Conservation (phyloP, 1,139 yeast genomes). For the Blastobotrys illinoisensis region DNA sequence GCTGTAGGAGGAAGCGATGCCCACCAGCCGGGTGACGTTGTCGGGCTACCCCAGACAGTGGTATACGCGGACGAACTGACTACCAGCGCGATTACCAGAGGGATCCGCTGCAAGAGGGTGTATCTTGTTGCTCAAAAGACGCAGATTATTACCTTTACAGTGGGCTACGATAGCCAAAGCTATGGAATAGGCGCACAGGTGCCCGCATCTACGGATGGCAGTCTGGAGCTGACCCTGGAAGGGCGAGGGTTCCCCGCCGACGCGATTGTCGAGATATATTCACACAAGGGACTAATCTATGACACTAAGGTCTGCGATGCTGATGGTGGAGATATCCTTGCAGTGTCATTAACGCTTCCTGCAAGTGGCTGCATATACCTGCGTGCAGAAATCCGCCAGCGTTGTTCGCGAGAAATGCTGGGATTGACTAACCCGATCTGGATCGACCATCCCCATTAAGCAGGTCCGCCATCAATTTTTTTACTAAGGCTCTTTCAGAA, state of each 20-base stretch:
- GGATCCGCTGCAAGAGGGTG: conserved; percentile 8
- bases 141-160: conserved; percentile 2
- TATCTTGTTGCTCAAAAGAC: conserved; percentile 10
- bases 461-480: neutral
- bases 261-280: neutral
- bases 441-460: neutral
- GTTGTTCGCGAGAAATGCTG: conserved; percentile 2
- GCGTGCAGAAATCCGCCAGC: conserved; percentile 3
- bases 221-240: neutral
- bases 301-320: neutral
- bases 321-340: neutral
- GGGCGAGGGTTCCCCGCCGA: neutral
- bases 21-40: conserved; percentile 11
- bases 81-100: conserved; percentile 10
- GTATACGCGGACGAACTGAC: conserved; percentile 13
- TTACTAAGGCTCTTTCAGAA: no score
- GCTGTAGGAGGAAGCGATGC: conserved; percentile 17
- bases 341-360: neutral
- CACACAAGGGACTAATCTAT: neutral
- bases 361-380: neutral
- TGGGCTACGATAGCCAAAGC: neutral
- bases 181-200: neutral
- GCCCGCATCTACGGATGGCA: neutral
- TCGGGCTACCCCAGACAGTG: conserved; percentile 15
- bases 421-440: conserved; percentile 7